These are phyloP conservation scores for Ogataea kodamae DNA, from an alignment of 805 yeast genomes.

Conservation along the genomic window DNA sequence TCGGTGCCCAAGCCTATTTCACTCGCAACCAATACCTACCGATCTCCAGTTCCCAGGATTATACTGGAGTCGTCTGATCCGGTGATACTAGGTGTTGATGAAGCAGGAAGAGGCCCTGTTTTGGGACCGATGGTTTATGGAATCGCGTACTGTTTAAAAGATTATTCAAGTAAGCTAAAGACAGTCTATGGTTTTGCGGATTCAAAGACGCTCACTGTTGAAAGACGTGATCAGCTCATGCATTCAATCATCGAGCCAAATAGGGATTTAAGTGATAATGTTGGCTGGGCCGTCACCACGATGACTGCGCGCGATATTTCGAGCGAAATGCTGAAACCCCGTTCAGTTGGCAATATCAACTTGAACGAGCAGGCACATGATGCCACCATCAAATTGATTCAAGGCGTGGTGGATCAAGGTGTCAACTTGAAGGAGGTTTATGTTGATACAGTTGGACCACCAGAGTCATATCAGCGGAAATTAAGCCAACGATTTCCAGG, in stretches of 20 bases:
- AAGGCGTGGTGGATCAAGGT: slow-evolving; percentile 56
- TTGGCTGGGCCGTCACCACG: slow-evolving; percentile 87
- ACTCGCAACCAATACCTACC: slow-evolving; percentile 45
- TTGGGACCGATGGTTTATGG: slow-evolving; percentile 98
- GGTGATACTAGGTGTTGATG: slow-evolving; percentile 86
- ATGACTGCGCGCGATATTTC: slow-evolving; percentile 87
- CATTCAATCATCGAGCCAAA: slow-evolving; percentile 44
- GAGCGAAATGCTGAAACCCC: slow-evolving; percentile 77
- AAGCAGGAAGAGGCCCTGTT: slow-evolving; percentile 98
- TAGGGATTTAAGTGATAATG: slow-evolving; percentile 46
- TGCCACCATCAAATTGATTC: slow-evolving; percentile 78
- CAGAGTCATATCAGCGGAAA: slow-evolving; percentile 75
- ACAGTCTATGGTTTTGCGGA: slow-evolving; percentile 79
- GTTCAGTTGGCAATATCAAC: slow-evolving; percentile 58
- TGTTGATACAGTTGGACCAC: slow-evolving; percentile 98
- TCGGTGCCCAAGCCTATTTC: slow-evolving; percentile 32
- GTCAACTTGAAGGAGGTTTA: slow-evolving; percentile 68
- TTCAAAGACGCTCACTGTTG: slow-evolving; percentile 80
- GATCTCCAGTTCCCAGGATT: slow-evolving; percentile 45
- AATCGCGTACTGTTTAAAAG: slow-evolving; percentile 66
- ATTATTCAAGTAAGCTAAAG: slow-evolving; percentile 47
- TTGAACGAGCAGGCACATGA: slow-evolving; percentile 96
- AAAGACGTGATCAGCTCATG: slow-evolving; percentile 60
- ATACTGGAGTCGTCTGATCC: slow-evolving; percentile 35
- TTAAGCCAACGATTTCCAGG: slow-evolving; percentile 65